phyloP scores from a whole-genome alignment of 2,329 filamentous ascomycete species.

The Penicillium sp. region DNA sequence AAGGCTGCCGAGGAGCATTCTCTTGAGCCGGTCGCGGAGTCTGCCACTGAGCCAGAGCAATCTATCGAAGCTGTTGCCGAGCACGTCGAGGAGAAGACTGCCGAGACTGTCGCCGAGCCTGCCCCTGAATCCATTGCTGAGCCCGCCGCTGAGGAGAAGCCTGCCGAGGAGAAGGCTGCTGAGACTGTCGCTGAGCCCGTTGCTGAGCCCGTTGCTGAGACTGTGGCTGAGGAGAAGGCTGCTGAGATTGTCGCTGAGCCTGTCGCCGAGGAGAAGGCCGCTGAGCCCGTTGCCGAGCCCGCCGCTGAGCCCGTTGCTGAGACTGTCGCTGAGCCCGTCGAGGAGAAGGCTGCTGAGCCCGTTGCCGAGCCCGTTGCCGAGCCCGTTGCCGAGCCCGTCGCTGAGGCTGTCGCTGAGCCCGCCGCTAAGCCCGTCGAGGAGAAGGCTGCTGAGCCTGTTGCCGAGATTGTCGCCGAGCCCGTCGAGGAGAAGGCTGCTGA shows the following conservation, averaged over 20 bases:
- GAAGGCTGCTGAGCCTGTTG: too few species aligned
- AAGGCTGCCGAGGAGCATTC: neutral
- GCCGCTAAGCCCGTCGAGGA: conserved; percentile 1
- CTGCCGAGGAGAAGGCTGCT: neutral
- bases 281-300: conserved; percentile 6
- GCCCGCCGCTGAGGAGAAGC: neutral
- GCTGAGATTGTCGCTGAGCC: neutral
- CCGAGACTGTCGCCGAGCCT: neutral
- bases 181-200: neutral
- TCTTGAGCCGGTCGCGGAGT: neutral
- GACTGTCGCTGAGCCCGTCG: conserved; percentile 1
- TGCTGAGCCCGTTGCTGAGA: neutral
- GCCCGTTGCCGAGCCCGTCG: conserved; percentile 1
- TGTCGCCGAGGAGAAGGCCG: neutral
- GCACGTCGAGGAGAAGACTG: conserved; percentile 31
- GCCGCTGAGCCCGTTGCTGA: neutral
- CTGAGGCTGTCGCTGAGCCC: neutral
- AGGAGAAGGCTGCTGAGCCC: neutral
- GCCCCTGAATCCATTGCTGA: neutral
- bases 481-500: too few species aligned
- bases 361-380: neutral
- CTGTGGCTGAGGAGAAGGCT: neutral
- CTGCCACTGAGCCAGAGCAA: neutral
- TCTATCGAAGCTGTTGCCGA: conserved; percentile 10
- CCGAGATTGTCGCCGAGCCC: too few species aligned